Evolutionary conservation across 805 yeast species (phyloP).

Genomic region (Hanseniaspora meyeri): DNA sequence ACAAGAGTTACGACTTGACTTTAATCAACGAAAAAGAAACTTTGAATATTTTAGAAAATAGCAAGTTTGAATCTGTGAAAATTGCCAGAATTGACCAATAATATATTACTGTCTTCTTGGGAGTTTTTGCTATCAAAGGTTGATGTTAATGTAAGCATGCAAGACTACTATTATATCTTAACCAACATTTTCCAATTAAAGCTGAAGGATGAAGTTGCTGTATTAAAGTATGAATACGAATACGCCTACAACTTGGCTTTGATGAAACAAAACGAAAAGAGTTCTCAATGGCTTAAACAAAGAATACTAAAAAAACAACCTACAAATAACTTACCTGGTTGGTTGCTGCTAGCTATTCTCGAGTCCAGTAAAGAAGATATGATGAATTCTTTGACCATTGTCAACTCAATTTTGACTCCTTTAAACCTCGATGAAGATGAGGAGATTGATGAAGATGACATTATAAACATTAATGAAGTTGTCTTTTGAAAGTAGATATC

Average conservation of each 20-base stretch:
- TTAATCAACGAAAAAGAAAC: neutral
- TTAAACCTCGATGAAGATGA: constrained; percentile 25
- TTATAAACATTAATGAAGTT: constrained; percentile 10
- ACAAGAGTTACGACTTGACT: neutral
- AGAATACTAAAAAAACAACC: constrained; percentile 40
- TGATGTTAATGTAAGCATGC: neutral
- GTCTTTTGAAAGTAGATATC: constrained; percentile 29
- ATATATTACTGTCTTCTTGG: neutral
- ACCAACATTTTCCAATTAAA: constrained; percentile 21
- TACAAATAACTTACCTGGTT: constrained; percentile 40
- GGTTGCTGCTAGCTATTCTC: constrained; percentile 58
- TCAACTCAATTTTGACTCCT: constrained; percentile 40
- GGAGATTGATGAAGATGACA: neutral
- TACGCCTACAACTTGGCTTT: constrained; percentile 41
- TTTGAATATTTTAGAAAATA: neutral
- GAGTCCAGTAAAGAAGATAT: constrained; percentile 49
- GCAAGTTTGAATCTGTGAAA: constrained; percentile 3
- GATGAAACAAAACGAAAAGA: constrained; percentile 31
- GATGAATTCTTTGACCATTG: constrained; percentile 43
- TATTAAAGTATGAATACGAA: constrained; percentile 26
- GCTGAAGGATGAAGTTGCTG: neutral
- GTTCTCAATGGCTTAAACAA: constrained; percentile 37
- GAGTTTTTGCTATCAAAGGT: neutral
- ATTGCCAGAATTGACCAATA: neutral
- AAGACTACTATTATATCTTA: constrained; percentile 16